Conservation (phyloP, 2,329 filamentous ascomycete species). For the Fusarium anthophilum region DNA sequence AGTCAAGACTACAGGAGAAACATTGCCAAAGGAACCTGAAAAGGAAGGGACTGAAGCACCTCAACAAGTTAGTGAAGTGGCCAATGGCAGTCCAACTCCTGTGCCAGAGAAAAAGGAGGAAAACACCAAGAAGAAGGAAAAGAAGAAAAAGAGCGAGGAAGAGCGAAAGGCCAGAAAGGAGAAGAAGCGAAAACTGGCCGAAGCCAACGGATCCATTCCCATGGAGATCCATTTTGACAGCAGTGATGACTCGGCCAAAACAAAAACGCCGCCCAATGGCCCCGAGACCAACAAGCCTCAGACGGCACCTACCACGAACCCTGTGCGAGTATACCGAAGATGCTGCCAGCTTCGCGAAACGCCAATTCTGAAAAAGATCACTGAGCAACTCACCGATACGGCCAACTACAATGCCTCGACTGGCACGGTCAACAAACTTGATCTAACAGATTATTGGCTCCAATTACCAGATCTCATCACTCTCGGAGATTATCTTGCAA, state of each 20-base stretch:
- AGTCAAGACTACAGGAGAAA: constrained; percentile 55
- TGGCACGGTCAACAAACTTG: constrained; percentile 83
- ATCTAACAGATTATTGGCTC: constrained; percentile 86
- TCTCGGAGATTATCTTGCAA: constrained; percentile 90
- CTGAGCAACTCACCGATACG: constrained; percentile 81
- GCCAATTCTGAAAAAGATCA: constrained; percentile 89
- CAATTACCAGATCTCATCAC: constrained; percentile 86
- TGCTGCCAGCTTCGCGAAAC: constrained; percentile 96
- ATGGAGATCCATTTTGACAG: constrained; percentile 82
- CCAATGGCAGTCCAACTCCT: constrained; percentile 33
- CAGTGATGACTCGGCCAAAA: constrained; percentile 63
- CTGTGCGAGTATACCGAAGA: constrained; percentile 89
- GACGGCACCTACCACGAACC: constrained; percentile 81
- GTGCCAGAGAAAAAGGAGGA: constrained; percentile 51
- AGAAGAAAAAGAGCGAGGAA: constrained; percentile 94
- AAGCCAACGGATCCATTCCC: constrained; percentile 87
- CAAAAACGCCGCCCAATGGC: constrained; percentile 23
- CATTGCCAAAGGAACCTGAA: constrained; percentile 51
- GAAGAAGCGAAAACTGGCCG: constrained; percentile 83
- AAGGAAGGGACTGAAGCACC: constrained; percentile 46
- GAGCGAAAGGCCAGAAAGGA: constrained; percentile 93
- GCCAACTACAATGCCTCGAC: constrained; percentile 71
- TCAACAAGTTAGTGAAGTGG: constrained; percentile 41
- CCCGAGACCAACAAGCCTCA: constrained; percentile 42
- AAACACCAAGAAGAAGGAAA: constrained; percentile 82